phyloP scores from a whole-genome alignment of 139 green algal genomes.

The Tetraselmis chui region DNA sequence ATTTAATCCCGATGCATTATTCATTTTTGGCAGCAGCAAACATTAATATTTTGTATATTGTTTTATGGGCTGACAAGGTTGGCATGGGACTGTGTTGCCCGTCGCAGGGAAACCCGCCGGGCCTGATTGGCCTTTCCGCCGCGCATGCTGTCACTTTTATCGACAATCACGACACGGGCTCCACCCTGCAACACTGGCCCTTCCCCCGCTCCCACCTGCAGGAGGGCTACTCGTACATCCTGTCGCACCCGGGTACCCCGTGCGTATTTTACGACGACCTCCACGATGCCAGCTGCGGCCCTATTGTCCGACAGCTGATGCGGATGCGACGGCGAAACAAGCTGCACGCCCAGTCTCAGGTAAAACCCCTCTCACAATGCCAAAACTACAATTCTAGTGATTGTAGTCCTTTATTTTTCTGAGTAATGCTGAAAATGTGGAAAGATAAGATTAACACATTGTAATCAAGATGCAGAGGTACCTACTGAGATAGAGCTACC shows the following conservation, averaged over 20 bases:
- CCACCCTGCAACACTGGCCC: slow-evolving; percentile 34
- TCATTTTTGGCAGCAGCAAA: no score
- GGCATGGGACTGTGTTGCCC: no score
- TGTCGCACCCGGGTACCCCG: slow-evolving; percentile 86
- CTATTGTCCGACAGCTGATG: slow-evolving; percentile 70
- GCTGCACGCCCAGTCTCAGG: slow-evolving; percentile 59
- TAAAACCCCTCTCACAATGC: neutral
- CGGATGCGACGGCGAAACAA: slow-evolving; percentile 53
- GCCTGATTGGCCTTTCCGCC: slow-evolving; percentile 87
- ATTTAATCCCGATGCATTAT: no score
- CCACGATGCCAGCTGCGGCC: slow-evolving; percentile 19
- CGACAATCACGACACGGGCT: slow-evolving; percentile 90
- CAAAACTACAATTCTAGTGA: slow-evolving; percentile 40
- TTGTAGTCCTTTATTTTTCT: no score
- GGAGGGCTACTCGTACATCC: slow-evolving; percentile 89
- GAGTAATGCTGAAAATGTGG: no score
- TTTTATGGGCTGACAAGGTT: no score
- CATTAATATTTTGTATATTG: no score
- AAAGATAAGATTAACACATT: no score
- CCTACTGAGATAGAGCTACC: no score
- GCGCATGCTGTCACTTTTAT: slow-evolving; percentile 92
- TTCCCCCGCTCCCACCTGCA: slow-evolving; percentile 52
- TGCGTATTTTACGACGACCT: slow-evolving; percentile 89
- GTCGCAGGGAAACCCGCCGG: slow-evolving; percentile 53
- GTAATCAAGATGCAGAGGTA: no score